phyloP scores from a whole-genome alignment of 73 alveolate genomes.

The Tetrahymena borealis region DNA sequence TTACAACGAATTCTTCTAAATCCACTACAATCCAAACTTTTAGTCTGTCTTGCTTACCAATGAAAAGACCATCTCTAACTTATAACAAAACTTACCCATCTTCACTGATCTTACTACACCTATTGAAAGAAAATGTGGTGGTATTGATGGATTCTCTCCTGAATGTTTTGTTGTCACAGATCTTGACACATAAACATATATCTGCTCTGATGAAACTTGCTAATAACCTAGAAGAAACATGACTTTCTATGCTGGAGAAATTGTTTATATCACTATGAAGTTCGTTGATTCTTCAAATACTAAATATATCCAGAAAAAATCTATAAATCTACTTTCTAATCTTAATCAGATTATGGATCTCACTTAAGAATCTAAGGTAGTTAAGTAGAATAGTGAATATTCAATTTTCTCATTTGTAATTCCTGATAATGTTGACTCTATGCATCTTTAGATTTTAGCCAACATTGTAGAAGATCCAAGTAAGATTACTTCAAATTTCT shows the following conservation, averaged over 20 bases:
- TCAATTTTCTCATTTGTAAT: not conserved
- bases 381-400: not conserved
- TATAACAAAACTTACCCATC: not conserved
- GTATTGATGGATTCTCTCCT: not conserved
- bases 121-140: not conserved
- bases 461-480: not conserved
- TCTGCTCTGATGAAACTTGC: not conserved
- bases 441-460: not conserved
- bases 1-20: not conserved
- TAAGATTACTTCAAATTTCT: not conserved
- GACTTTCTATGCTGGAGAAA: not conserved
- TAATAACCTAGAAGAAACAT: not conserved
- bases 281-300: not conserved
- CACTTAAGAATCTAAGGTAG: not conserved
- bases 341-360: not conserved
- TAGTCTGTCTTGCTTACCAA: not conserved
- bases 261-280: not conserved
- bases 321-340: not conserved
- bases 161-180: not conserved
- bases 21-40: not conserved
- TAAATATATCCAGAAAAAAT: not conserved
- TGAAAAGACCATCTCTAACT: not conserved
- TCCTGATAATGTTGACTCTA: not conserved
- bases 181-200: not conserved
- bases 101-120: not conserved